Evolutionary conservation across 176 grass and related monocot genomes (phyloP), one percentile per base, ranked within the genome.

Genomic region (Oryza australiensis): DNA sequence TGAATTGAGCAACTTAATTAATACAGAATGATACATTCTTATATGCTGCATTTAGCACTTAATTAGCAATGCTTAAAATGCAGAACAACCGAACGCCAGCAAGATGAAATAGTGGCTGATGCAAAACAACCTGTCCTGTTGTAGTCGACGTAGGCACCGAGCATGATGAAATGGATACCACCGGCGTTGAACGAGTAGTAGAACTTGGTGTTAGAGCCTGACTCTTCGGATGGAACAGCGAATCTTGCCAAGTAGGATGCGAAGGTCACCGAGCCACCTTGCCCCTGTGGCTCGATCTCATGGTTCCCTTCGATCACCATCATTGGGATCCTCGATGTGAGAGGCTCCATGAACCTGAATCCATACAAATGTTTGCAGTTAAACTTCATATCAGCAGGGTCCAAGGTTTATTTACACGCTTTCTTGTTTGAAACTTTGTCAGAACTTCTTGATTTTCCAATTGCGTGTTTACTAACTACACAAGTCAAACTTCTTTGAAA

Each of bases 241-340:
- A 98, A 98, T 6, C 95, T 86, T 3, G 95, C 80, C 84, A 83
- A 43, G 79, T 98, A 98, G n/a, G 95, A 94, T 26, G 86, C 76
- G 12, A 94, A 98, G 22, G 88, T 93, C 57, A 91, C 75, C 18
- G 63, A 82, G 24, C 85, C 90, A 40, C 81, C 86, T 12, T 93
- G 95, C 15, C 87, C 88, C 82, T 98, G 95, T 15, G 90, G 95
- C 41, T 98, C 95, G 5, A 94, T 94, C 79, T 98, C 95, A 18
- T 98, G 95, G 84, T 98, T 98, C 51, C 95, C 92, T 86, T 95
- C 95, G 3, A 91, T 93, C 18, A 94, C 88, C 95, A 98, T 98
- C 90, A 91, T 87, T 2, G 92, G 88, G 22, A 94, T 70, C 75
- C 69, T 98, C 7, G 90, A 98, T 29, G 66, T 86, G 11, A 94